These are phyloP conservation scores for Tillandsia leiboldiana DNA, from an alignment of 176 grass and related monocot species.

Conservation along the genomic window DNA sequence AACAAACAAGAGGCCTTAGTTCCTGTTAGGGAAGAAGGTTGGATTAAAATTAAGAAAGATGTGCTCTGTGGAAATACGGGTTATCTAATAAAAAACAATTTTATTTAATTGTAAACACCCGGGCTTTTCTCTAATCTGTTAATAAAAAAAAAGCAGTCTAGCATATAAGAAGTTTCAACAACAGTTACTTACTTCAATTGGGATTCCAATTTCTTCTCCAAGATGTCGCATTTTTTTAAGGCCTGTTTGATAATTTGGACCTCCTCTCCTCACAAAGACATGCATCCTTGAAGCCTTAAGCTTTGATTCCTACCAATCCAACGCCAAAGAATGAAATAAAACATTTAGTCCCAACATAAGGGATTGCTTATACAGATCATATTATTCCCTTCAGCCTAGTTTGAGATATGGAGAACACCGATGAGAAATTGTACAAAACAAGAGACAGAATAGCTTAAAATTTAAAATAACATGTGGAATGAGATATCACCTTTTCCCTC, in stretches of 20 bases:
- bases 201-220: conserved; percentile 58
- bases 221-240: conserved; percentile 87
- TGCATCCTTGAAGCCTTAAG: conserved; percentile 81
- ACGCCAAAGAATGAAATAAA: too few species aligned
- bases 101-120: too few species aligned
- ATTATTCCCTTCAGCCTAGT: too few species aligned
- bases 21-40: too few species aligned
- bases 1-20: too few species aligned
- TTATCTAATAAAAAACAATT: too few species aligned
- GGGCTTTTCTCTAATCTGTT: too few species aligned
- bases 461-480: not conserved
- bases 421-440: not conserved
- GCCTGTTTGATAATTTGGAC: conserved; percentile 89
- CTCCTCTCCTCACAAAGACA: conserved; percentile 86
- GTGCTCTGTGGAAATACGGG: too few species aligned
- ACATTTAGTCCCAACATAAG: too few species aligned
- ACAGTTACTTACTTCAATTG: conserved; percentile 58
- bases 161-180: not conserved
- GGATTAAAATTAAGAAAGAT: too few species aligned
- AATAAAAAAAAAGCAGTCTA: not conserved
- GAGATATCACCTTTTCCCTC: conserved; percentile 64
- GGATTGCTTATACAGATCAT: too few species aligned
- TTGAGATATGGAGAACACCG: too few species aligned
- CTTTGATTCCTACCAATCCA: conserved; percentile 58
- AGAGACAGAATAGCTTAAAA: not conserved